A percentile compares a stretch with the other conserved stretches of the same genome.
phyloP scores from a whole-genome alignment of 495 filamentous ascomycete species.

The Lichina pygmaea region DNA sequence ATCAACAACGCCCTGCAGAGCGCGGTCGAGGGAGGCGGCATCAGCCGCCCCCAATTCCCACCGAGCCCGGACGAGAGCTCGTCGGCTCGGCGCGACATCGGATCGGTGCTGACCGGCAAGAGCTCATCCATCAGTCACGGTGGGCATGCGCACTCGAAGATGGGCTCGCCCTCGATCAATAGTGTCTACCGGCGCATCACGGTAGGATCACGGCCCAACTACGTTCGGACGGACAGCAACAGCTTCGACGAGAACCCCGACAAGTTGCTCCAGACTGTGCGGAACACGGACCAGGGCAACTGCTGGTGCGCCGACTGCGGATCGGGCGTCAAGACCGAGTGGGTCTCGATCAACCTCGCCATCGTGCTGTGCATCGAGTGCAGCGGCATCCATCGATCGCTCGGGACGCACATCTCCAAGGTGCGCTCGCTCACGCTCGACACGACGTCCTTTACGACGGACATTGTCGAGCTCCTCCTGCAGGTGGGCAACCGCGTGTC shows the following conservation, averaged over 20 bases:
- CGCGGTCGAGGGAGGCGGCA: slow-evolving; percentile 60
- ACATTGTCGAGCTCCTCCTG: slow-evolving; percentile 84
- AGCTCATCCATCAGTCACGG: slow-evolving; percentile 36
- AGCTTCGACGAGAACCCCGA: slow-evolving; percentile 60
- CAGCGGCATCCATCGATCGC: slow-evolving; percentile 85
- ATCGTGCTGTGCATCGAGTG: slow-evolving; percentile 97
- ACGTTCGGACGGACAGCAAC: slow-evolving; percentile 34
- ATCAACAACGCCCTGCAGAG: slow-evolving; percentile 95
- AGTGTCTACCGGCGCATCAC: slow-evolving; percentile 60
- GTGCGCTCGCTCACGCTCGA: slow-evolving; percentile 87
- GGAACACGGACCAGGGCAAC: slow-evolving; percentile 81
- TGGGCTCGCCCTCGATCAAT: slow-evolving; percentile 14
- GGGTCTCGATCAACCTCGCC: slow-evolving; percentile 94
- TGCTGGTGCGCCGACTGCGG: slow-evolving; percentile 89
- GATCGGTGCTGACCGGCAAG: slow-evolving; percentile 83
- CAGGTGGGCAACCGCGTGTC: slow-evolving; percentile 81
- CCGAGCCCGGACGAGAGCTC: slow-evolving; percentile 18
- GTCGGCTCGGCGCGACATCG: slow-evolving; percentile 44
- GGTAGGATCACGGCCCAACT: slow-evolving; percentile 65
- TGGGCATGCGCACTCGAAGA: background rate
- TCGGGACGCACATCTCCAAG: slow-evolving; percentile 96
- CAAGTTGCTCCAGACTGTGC: slow-evolving; percentile 60
- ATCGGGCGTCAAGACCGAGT: slow-evolving; percentile 76
- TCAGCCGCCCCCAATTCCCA: slow-evolving; percentile 8
- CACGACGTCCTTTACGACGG: slow-evolving; percentile 80